A percentile compares a stretch with the other conserved stretches of the same genome.
These are phyloP conservation scores for Globisporangium solare DNA, from an alignment of 352 stramenopile genomes.

Conservation along the genomic window DNA sequence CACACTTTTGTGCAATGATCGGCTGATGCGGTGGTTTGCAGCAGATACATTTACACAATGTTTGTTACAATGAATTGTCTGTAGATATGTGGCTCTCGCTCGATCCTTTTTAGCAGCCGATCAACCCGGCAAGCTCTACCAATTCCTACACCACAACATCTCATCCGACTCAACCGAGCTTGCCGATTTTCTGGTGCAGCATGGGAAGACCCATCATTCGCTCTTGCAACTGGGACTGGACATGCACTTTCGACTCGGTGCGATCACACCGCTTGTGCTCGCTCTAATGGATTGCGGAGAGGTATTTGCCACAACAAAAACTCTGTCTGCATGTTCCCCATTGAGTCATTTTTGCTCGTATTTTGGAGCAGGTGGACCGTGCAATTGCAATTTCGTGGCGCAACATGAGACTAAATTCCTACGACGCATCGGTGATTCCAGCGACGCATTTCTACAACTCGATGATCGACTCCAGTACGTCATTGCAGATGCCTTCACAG, in stretches of 20 bases:
- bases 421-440: constrained; percentile 33
- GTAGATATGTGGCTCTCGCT: constrained; percentile 53
- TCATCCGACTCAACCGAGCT: constrained; percentile 55
- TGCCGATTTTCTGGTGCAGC: constrained; percentile 42
- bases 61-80: not conserved
- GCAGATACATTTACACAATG: not conserved
- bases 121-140: constrained; percentile 49
- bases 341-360: not conserved
- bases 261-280: constrained; percentile 36
- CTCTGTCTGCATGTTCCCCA: not conserved
- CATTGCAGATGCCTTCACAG: not conserved
- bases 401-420: constrained; percentile 33
- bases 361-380: constrained; percentile 25
- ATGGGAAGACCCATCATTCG: constrained; percentile 16
- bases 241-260: constrained; percentile 61
- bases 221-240: constrained; percentile 59
- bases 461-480: constrained; percentile 26
- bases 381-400: constrained; percentile 45
- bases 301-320: constrained; percentile 15
- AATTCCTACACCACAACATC: constrained; percentile 59
- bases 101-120: constrained; percentile 41
- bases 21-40: no score
- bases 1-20: not conserved
- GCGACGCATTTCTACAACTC: constrained; percentile 45
- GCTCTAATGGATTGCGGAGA: constrained; percentile 45